phyloP scores from a whole-genome alignment of 2,329 filamentous ascomycete genomes.

The Celoporthe dispersa region DNA sequence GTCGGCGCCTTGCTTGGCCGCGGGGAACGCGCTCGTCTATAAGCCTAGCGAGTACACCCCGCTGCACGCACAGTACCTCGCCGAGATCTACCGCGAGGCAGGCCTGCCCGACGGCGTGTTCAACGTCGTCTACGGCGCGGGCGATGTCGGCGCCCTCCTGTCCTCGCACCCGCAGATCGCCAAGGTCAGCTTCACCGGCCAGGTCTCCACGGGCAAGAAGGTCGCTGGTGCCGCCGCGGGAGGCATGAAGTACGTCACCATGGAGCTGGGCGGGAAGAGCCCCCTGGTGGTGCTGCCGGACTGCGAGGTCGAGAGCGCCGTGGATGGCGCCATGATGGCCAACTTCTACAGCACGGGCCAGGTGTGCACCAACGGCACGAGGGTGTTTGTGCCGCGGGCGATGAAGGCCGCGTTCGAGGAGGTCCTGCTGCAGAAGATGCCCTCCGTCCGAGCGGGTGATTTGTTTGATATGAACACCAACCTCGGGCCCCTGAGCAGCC shows the following conservation, averaged over 20 bases:
- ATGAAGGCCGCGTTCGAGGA: constrained; percentile 73
- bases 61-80: constrained; percentile 77
- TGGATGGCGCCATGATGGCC: constrained; percentile 88
- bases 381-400: constrained; percentile 76
- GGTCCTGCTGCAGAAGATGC: constrained; percentile 70
- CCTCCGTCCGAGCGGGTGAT: constrained; percentile 71
- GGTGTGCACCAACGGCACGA: constrained; percentile 90
- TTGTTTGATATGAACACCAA: constrained; percentile 76
- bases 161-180: constrained; percentile 74
- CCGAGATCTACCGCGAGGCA: constrained; percentile 77
- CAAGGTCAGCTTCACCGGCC: constrained; percentile 89
- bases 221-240: constrained; percentile 77
- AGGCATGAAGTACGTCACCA: constrained; percentile 87
- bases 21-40: constrained; percentile 89
- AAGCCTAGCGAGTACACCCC: constrained; percentile 89
- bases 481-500: constrained; percentile 81
- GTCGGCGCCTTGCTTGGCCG: constrained; percentile 81
- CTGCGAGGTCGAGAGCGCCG: constrained; percentile 77
- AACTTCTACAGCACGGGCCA: constrained; percentile 93
- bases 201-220: constrained; percentile 81
- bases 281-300: constrained; percentile 81
- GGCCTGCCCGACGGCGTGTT: constrained; percentile 83
- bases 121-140: constrained; percentile 83
- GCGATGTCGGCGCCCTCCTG: constrained; percentile 75
- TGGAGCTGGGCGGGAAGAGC: constrained; percentile 90